These are phyloP conservation scores for Dioscorea alata DNA, from an alignment of 106 monocot species.

Conservation along the genomic window DNA sequence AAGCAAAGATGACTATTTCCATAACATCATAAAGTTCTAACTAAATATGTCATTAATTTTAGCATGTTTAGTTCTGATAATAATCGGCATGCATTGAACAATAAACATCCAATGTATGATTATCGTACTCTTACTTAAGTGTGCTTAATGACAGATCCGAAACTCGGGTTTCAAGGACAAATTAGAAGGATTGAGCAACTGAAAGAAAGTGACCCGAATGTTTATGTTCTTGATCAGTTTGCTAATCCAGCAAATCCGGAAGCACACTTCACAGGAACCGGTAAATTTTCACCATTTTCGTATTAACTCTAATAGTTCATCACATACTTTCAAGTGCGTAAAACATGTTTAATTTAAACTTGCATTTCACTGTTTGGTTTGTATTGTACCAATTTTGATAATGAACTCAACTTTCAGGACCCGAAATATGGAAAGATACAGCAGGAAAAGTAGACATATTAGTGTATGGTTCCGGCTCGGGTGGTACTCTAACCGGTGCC, in stretches of 20 bases:
- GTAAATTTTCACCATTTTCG: constrained; percentile 12
- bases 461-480: constrained; percentile 67
- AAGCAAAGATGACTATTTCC: too few species aligned
- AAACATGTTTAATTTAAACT: too few species aligned
- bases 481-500: constrained; percentile 64
- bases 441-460: constrained; percentile 87
- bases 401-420: constrained; percentile 35
- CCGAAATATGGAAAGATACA: constrained; percentile 93
- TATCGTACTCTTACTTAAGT: too few species aligned
- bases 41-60: too few species aligned
- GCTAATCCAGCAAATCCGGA: constrained; percentile 73
- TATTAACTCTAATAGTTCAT: neutral
- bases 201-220: constrained; percentile 36
- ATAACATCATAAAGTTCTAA: too few species aligned
- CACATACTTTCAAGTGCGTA: too few species aligned
- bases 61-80: too few species aligned
- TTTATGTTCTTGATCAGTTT: constrained; percentile 64
- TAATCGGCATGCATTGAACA: too few species aligned
- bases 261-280: constrained; percentile 77
- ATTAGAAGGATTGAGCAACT: constrained; percentile 34
- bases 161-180: constrained; percentile 52
- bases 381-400: too few species aligned
- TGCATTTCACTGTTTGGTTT: too few species aligned
- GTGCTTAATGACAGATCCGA: constrained; percentile 35
- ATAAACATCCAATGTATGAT: too few species aligned